Evolutionary conservation across 345 rosid species (phyloP).

Genomic region (Acer saccharum): DNA sequence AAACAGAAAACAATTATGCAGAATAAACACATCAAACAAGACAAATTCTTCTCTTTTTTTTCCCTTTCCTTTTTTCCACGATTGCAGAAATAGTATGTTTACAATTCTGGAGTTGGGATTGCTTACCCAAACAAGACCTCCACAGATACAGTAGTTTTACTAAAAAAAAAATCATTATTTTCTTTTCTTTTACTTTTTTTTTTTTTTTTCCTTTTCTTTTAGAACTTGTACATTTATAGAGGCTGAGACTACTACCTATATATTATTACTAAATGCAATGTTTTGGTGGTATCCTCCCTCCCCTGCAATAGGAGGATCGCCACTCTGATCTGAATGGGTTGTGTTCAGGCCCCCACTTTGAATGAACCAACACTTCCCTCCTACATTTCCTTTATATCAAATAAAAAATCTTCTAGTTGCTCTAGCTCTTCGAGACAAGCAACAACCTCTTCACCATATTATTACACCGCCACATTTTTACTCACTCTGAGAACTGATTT

Average conservation of each 20-base stretch:
- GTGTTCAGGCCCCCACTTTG: slow-evolving; percentile 93
- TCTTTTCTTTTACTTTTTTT: neutral
- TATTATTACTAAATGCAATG: slow-evolving; percentile 25
- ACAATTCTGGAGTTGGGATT: slow-evolving; percentile 47
- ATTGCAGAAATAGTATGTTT: slow-evolving; percentile 42
- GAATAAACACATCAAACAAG: neutral
- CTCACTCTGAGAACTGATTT: slow-evolving; percentile 21
- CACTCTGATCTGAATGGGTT: slow-evolving; percentile 28
- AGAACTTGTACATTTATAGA: slow-evolving; percentile 30
- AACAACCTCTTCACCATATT: slow-evolving; percentile 30
- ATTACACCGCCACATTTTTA: slow-evolving; percentile 32
- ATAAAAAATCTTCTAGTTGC: slow-evolving; percentile 32
- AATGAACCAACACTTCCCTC: slow-evolving; percentile 74
- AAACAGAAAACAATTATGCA: neutral
- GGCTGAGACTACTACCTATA: slow-evolving; percentile 23
- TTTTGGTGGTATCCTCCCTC: slow-evolving; percentile 40
- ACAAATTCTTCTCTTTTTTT: slow-evolving; percentile 5
- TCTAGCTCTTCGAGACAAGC: slow-evolving; percentile 71
- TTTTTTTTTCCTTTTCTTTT: slow-evolving; percentile 3
- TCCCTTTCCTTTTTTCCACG: slow-evolving; percentile 19
- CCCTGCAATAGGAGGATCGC: slow-evolving; percentile 49
- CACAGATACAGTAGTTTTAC: slow-evolving; percentile 17
- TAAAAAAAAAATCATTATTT: slow-evolving; percentile 7
- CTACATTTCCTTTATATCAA: slow-evolving; percentile 35
- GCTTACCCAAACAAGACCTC: slow-evolving; percentile 40